Base-by-base conservation (phyloP, 108 stramenopile genomes). In the Discostella stelligeroides region DNA sequence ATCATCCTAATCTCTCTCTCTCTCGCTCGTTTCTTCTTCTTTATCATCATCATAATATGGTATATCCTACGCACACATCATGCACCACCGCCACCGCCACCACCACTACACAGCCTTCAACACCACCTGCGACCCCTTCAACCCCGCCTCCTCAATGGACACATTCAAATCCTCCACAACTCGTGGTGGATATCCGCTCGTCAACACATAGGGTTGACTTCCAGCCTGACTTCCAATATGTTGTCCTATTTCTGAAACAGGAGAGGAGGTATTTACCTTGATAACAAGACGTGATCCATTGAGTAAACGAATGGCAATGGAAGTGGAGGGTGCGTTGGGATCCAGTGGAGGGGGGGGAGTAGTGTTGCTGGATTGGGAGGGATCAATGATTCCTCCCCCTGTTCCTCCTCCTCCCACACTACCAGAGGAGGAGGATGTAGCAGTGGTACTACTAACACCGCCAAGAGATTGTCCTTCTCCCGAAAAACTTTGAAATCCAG, bases 181-280 rank as follows among this genome's bases (percentile, higher is more conserved):
- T 18, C 68, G 77, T 17, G 92, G 92, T 17, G 92, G 92, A 75
- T 86, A 94, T 10, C 92, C 92, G 2, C 87, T 41, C 14, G 84
- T 76, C 18, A 94, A 54, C 1, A 85, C 86, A 72, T 91, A 94
- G 12, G 41, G 0, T 17, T 49, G 42, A 0, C 49, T 71, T 7
- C 55, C 69, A 8, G 75, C 68, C 17, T 56, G 57, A 7, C 15
- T 49, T 7, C 71, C 70, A 58, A 89, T 73, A 68, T 76, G 75
- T 13, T 84, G 75, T 21, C 83, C 90, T 30, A 91, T 43, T 50
- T 86, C 77, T 11, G 39, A 27, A 0, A 91, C 87, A 0, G 87
- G 72, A 11, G 69, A 29, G 17, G 54, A 57, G 23, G 69, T 20
- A 67, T 86, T 84, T 50, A 91, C 53, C 21, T 81, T 84, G 30